Evolutionary conservation across 2,329 filamentous ascomycete species (phyloP).

Genomic region (Neofusicoccum cordaticola): DNA sequence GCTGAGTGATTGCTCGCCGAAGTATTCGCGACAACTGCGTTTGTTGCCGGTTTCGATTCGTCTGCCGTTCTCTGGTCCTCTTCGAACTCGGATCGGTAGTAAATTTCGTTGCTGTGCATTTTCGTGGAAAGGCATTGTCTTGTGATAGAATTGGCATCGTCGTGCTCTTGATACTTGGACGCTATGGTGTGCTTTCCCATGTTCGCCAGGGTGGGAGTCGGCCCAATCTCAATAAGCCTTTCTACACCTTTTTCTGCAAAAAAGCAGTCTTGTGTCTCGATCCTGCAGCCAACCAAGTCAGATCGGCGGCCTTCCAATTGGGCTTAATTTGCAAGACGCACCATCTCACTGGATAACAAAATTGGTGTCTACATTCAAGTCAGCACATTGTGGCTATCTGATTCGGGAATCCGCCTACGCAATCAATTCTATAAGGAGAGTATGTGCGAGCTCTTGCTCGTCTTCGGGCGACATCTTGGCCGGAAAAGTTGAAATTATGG

Average conservation of each 20-base stretch:
- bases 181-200: slow-evolving; percentile 11
- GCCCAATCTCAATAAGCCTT: slow-evolving; percentile 8
- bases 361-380: background rate
- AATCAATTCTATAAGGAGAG: background rate
- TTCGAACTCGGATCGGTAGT: background rate
- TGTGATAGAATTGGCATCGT: background rate
- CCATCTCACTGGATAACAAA: background rate
- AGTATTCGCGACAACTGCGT: background rate
- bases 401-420: background rate
- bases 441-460: background rate
- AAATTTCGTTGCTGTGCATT: background rate
- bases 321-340: background rate
- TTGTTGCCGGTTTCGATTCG: background rate
- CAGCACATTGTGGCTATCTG: background rate
- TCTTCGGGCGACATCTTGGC: background rate
- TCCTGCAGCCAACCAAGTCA: background rate
- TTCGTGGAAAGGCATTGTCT: background rate
- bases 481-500: background rate
- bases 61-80: background rate
- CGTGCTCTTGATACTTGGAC: background rate
- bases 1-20: background rate
- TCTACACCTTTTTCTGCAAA: background rate
- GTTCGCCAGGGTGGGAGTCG: background rate
- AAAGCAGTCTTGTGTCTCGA: slow-evolving; percentile 12
- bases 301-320: background rate